Conservation (phyloP, 2,329 filamentous ascomycete species). For the Diaporthe ampelina region DNA sequence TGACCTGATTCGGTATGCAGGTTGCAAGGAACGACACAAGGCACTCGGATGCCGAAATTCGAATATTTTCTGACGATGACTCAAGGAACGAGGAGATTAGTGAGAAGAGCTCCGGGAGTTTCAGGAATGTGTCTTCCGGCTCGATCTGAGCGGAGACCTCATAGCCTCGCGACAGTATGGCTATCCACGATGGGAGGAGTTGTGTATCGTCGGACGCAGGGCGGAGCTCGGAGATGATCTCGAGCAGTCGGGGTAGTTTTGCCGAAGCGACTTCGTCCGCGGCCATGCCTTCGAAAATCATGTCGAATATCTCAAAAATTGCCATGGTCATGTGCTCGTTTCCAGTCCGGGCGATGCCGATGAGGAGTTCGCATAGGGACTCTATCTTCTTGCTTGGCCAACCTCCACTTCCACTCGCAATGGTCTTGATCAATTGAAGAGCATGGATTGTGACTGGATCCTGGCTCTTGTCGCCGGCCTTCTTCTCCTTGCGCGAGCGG, state of each 20-base stretch:
- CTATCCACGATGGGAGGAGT: conserved; percentile 95
- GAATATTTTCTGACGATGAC: conserved; percentile 91
- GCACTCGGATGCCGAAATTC: conserved; percentile 94
- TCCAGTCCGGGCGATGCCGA: conserved; percentile 89
- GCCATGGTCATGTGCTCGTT: conserved; percentile 98
- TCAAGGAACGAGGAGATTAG: conserved; percentile 86
- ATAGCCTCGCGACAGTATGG: conserved; percentile 93
- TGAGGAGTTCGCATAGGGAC: conserved; percentile 86
- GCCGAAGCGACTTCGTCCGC: conserved; percentile 87
- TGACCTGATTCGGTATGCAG: conserved; percentile 85
- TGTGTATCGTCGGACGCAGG: conserved; percentile 95
- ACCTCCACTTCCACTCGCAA: conserved; percentile 88
- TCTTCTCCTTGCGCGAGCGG: conserved; percentile 78
- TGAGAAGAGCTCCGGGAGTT: conserved; percentile 86
- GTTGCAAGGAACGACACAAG: conserved; percentile 93
- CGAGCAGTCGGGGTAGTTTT: conserved; percentile 89
- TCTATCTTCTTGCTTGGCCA: conserved; percentile 99
- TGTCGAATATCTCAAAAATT: conserved; percentile 96
- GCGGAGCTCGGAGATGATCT: conserved; percentile 92
- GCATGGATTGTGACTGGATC: conserved; percentile 92
- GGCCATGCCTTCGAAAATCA: conserved; percentile 94
- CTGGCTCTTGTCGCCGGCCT: conserved; percentile 70
- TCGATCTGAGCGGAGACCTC: conserved; percentile 92
- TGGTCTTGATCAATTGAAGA: conserved; percentile 90
- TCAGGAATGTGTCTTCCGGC: conserved; percentile 91